Evolutionary conservation across 805 yeast genomes (phyloP).

Genomic region (Starmerella apis): DNA sequence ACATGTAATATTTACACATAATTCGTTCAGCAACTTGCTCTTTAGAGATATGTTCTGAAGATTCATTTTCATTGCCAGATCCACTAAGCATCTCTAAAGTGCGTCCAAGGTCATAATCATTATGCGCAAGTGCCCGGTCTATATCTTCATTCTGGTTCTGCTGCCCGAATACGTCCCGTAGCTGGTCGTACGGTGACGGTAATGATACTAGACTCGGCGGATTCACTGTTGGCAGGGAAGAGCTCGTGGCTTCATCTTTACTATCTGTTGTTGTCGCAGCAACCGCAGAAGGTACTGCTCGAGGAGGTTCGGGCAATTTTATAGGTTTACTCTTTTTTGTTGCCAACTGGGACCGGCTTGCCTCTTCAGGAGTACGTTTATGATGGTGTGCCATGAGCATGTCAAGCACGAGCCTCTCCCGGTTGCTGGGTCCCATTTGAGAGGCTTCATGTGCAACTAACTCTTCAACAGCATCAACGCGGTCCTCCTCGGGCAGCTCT

Average conservation of each 20-base stretch:
- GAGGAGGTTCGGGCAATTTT: slow-evolving; percentile 14
- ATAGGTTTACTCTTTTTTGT: slow-evolving; percentile 12
- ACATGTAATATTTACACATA: slow-evolving; percentile 36
- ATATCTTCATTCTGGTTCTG: slow-evolving; percentile 31
- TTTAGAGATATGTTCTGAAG: slow-evolving; percentile 12
- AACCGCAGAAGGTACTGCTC: no score
- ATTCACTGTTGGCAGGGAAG: no score
- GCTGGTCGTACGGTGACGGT: slow-evolving; percentile 34
- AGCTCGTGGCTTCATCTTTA: no score
- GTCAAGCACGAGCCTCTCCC: slow-evolving; percentile 35
- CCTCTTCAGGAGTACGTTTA: slow-evolving; percentile 19
- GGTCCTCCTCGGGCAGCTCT: slow-evolving; percentile 33
- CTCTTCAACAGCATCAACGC: slow-evolving; percentile 34
- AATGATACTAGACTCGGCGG: no score
- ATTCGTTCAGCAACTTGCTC: slow-evolving; percentile 27
- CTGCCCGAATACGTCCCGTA: slow-evolving; percentile 32
- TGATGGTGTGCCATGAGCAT: slow-evolving; percentile 37
- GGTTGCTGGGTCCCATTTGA: slow-evolving; percentile 22
- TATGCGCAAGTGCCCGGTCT: slow-evolving; percentile 32
- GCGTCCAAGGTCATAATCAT: slow-evolving; percentile 33
- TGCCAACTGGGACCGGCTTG: slow-evolving; percentile 16
- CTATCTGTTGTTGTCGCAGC: no score
- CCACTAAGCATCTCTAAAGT: slow-evolving; percentile 26
- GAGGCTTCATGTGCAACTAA: slow-evolving; percentile 27
- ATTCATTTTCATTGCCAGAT: not conserved